These are phyloP conservation scores for Oenanthe javanica DNA, from an alignment of 140 eudicot species.

Conservation along the genomic window DNA sequence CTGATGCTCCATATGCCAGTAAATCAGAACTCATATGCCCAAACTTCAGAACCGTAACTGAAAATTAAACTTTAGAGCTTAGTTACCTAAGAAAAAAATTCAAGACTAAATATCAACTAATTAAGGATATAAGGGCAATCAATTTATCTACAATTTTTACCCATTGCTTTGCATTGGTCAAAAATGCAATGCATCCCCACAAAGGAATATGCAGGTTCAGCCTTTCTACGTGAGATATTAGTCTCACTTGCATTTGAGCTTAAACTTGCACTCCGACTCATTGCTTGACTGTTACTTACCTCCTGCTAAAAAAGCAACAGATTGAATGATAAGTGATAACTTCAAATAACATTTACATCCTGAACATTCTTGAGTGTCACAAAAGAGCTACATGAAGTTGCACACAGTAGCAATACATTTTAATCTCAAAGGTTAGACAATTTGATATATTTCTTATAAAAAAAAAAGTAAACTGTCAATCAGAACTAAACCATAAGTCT, in stretches of 20 bases:
- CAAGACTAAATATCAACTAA: neutral
- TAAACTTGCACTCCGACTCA: constrained; percentile 55
- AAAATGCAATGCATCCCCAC: constrained; percentile 99
- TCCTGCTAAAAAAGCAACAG: constrained; percentile 35
- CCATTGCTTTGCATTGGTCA: constrained; percentile 92
- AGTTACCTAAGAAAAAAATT: constrained; percentile 4
- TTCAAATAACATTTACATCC: neutral
- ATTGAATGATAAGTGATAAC: neutral
- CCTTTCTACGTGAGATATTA: constrained; percentile 49
- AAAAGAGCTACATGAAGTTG: neutral
- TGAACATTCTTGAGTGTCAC: neutral
- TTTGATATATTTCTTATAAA: neutral
- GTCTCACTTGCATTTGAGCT: constrained; percentile 58
- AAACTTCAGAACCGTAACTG: constrained; percentile 92
- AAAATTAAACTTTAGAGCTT: constrained; percentile 14
- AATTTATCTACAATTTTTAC: constrained; percentile 35
- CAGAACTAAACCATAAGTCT: neutral
- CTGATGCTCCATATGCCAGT: constrained; percentile 97
- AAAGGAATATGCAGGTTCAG: constrained; percentile 89
- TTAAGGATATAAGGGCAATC: neutral
- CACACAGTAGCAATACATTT: neutral
- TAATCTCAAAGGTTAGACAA: neutral
- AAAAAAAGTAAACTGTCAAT: neutral
- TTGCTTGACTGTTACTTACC: constrained; percentile 45
- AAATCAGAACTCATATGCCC: constrained; percentile 97